Evolutionary conservation across 1,284 basidiomycete genomes (phyloP).

Genomic region (Xanthoconium separans): DNA sequence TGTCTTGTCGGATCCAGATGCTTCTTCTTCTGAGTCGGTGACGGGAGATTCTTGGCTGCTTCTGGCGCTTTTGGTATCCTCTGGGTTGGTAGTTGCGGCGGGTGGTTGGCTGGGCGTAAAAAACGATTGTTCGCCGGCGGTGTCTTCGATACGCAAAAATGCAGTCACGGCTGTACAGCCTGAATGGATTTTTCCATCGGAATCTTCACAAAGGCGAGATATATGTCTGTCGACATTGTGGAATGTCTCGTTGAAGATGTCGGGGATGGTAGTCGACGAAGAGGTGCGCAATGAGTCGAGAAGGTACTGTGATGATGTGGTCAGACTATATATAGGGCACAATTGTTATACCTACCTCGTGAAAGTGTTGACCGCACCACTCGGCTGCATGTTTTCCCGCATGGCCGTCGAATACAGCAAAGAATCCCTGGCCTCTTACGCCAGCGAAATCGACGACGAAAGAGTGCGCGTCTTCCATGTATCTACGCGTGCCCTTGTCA

Average conservation of each 20-base stretch:
- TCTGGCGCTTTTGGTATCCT: conserved; percentile 21
- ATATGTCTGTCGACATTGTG: conserved; percentile 86
- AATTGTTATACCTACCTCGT: conserved; percentile 57
- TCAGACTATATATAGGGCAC: not conserved
- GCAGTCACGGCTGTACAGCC: conserved; percentile 99
- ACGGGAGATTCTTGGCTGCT: conserved; percentile 29
- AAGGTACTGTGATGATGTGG: conserved; percentile 45
- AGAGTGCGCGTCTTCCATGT: conserved; percentile 98
- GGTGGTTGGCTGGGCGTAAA: conserved; percentile 30
- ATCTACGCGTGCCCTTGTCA: conserved; percentile 87
- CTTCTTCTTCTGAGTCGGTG: conserved; percentile 35
- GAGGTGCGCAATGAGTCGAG: conserved; percentile 50
- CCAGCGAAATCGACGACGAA: conserved; percentile 93
- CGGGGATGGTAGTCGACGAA: conserved; percentile 70
- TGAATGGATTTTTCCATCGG: conserved; percentile 88
- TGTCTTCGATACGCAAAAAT: conserved; percentile 92
- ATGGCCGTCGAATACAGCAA: conserved; percentile 98
- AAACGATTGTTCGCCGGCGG: conserved; percentile 66
- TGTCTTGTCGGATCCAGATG: conserved; percentile 36
- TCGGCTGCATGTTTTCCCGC: conserved; percentile 98
- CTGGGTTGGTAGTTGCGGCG: conserved; percentile 29
- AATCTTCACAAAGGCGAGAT: conserved; percentile 78
- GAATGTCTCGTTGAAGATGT: conserved; percentile 91
- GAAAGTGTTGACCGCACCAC: conserved; percentile 97
- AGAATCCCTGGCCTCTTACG: conserved; percentile 93